A percentile compares a stretch with the other conserved stretches of the same genome.
Conservation (phyloP, 805 yeast genomes). For the Kluyveromyces dobzhanskii region DNA sequence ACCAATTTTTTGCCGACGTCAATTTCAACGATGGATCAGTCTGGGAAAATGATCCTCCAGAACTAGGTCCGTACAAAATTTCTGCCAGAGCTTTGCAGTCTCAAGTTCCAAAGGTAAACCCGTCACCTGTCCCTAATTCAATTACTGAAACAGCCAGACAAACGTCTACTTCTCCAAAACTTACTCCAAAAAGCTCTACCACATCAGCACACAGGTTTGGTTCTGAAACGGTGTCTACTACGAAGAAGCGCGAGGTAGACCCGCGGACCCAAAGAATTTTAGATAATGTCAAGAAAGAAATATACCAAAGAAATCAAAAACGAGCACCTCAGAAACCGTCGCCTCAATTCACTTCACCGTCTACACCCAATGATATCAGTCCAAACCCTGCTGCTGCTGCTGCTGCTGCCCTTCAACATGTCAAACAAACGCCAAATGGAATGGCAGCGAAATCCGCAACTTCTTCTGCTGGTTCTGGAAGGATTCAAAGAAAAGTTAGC, state of each 20-base stretch:
- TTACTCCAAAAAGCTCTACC: neutral
- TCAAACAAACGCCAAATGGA: slow-evolving; percentile 14
- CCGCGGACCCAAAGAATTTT: slow-evolving; percentile 27
- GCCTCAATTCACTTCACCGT: slow-evolving; percentile 3
- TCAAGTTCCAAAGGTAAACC: slow-evolving; percentile 12
- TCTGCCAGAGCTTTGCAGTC: slow-evolving; percentile 68
- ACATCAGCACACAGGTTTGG: neutral
- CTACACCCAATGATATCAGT: slow-evolving; percentile 17
- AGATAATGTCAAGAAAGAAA: slow-evolving; percentile 22
- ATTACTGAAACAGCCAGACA: neutral
- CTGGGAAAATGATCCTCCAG: slow-evolving; percentile 58
- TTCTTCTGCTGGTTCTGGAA: slow-evolving; percentile 6
- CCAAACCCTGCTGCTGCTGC: slow-evolving; percentile 15
- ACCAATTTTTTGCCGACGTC: slow-evolving; percentile 50
- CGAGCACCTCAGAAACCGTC: slow-evolving; percentile 3
- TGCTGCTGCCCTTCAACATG: slow-evolving; percentile 8
- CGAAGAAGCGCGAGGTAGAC: slow-evolving; percentile 11
- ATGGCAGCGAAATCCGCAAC: slow-evolving; percentile 12
- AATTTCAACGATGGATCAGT: slow-evolving; percentile 49
- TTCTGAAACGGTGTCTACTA: slow-evolving; percentile 1
- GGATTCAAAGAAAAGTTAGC: slow-evolving; percentile 4
- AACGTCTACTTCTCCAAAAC: neutral
- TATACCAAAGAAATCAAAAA: slow-evolving; percentile 14
- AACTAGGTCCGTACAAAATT: slow-evolving; percentile 61
- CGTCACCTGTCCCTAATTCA: slow-evolving; percentile 11